Conservation (phyloP, 1,139 yeast species). For the Yamadazyma triangularis region DNA sequence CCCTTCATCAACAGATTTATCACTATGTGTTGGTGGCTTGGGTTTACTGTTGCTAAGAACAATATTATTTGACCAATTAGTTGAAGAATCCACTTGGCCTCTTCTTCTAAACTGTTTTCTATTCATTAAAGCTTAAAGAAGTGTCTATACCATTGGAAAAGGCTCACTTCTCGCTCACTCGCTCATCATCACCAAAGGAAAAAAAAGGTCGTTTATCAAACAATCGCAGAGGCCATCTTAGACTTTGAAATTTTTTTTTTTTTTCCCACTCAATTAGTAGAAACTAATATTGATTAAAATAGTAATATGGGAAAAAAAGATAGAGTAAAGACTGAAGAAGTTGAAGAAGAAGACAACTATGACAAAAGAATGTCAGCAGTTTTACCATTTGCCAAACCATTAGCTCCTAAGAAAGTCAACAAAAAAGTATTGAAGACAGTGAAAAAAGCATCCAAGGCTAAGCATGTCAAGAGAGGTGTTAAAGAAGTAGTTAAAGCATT, state of each 20-base stretch:
- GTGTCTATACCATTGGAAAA: too few species aligned
- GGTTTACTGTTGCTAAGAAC: too few species aligned
- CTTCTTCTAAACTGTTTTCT: background rate
- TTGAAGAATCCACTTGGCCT: too few species aligned
- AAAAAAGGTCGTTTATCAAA: too few species aligned
- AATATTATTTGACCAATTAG: too few species aligned
- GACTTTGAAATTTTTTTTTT: slow-evolving; percentile 9
- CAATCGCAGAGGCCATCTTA: background rate
- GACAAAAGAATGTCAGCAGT: slow-evolving; percentile 88
- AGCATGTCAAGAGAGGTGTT: slow-evolving; percentile 97
- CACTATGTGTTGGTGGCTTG: too few species aligned
- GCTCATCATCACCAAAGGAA: background rate
- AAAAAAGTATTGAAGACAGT: slow-evolving; percentile 94
- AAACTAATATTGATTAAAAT: slow-evolving; percentile 2
- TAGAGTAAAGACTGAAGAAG: slow-evolving; percentile 30
- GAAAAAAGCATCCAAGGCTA: slow-evolving; percentile 95
- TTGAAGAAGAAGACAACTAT: slow-evolving; percentile 73
- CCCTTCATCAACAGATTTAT: slow-evolving; percentile 1
- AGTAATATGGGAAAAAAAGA: slow-evolving; percentile 53
- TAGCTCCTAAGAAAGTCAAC: slow-evolving; percentile 94
- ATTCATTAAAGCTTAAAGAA: background rate
- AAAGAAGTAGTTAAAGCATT: slow-evolving; percentile 97
- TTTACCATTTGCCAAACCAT: slow-evolving; percentile 88
- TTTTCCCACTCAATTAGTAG: slow-evolving; percentile 1
- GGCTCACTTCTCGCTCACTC: too few species aligned